phyloP scores from a whole-genome alignment of 2,329 filamentous ascomycete species.

The Graphilbum ipis-grandicollis region DNA sequence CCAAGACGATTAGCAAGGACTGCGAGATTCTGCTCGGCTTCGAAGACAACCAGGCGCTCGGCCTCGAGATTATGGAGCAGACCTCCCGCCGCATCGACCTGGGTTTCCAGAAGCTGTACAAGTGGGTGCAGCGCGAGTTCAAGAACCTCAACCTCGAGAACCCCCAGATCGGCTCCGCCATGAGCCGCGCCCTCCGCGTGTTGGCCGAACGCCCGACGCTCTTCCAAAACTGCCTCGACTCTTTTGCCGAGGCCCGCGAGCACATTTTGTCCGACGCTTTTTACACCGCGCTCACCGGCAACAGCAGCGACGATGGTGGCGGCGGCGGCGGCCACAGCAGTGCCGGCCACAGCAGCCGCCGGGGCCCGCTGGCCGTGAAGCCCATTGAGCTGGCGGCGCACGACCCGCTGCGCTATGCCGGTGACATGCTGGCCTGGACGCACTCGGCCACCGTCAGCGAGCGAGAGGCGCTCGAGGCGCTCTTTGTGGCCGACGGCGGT shows the following conservation, averaged over 20 bases:
- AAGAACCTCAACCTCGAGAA: conserved; percentile 86
- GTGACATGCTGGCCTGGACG: conserved; percentile 95
- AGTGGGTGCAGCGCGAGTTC: conserved; percentile 89
- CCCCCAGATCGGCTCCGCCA: conserved; percentile 73
- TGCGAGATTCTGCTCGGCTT: conserved; percentile 79
- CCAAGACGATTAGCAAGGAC: conserved; percentile 76
- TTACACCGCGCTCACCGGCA: conserved; percentile 68
- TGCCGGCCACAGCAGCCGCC: background rate
- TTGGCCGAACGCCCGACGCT: conserved; percentile 77
- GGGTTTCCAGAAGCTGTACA: conserved; percentile 88
- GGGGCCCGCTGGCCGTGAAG: conserved; percentile 48
- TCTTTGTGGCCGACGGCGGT: conserved; percentile 82
- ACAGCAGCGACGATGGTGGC: background rate
- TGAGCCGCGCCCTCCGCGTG: conserved; percentile 68
- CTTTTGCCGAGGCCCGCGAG: conserved; percentile 81
- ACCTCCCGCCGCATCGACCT: conserved; percentile 73
- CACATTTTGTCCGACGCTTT: conserved; percentile 78
- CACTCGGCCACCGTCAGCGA: conserved; percentile 92
- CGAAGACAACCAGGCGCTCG: conserved; percentile 79
- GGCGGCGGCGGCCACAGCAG: background rate
- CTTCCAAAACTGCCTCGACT: conserved; percentile 86
- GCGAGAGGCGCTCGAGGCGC: conserved; percentile 72
- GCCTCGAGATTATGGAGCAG: conserved; percentile 80
- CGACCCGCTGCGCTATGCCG: conserved; percentile 78
- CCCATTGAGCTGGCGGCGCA: conserved; percentile 90